phyloP scores from a whole-genome alignment of 2,329 filamentous ascomycete genomes.

The Conoideocrella luteorostrata region DNA sequence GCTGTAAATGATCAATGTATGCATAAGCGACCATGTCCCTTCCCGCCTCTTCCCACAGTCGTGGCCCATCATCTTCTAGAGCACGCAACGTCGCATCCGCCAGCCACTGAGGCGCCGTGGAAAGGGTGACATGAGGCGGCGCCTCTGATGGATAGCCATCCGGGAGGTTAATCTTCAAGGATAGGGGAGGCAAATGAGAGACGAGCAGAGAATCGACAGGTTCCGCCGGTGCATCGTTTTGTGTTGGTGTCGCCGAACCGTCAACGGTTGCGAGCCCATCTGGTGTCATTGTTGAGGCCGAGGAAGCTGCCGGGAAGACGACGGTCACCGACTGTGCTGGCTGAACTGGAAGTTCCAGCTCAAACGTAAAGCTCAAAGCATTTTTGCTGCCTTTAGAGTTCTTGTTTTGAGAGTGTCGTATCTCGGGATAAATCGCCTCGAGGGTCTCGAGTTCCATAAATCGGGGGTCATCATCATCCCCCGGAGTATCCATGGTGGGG shows the following conservation, averaged over 20 bases:
- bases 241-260: not conserved
- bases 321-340: conserved; percentile 50
- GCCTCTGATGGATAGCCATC: conserved; percentile 48
- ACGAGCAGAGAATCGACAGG: conserved; percentile 41
- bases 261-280: not conserved
- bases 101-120: conserved; percentile 53
- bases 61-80: conserved; percentile 43
- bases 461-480: conserved; percentile 50
- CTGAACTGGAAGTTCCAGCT: conserved; percentile 52
- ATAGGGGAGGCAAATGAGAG: conserved; percentile 52
- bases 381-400: conserved; percentile 14
- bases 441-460: conserved; percentile 54
- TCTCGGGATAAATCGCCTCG: conserved; percentile 61
- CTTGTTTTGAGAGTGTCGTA: conserved; percentile 37
- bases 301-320: conserved; percentile 43
- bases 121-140: conserved; percentile 45
- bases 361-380: conserved; percentile 36
- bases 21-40: conserved; percentile 53
- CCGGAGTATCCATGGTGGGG: conserved; percentile 32
- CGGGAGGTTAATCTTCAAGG: conserved; percentile 48
- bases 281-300: conserved; percentile 13
- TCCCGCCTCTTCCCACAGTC: conserved; percentile 58
- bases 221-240: conserved; percentile 12
- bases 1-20: conserved; percentile 58
- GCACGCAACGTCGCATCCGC: conserved; percentile 37